phyloP scores from a whole-genome alignment of 805 yeast species.

The Metschnikowia kunwiensis region DNA sequence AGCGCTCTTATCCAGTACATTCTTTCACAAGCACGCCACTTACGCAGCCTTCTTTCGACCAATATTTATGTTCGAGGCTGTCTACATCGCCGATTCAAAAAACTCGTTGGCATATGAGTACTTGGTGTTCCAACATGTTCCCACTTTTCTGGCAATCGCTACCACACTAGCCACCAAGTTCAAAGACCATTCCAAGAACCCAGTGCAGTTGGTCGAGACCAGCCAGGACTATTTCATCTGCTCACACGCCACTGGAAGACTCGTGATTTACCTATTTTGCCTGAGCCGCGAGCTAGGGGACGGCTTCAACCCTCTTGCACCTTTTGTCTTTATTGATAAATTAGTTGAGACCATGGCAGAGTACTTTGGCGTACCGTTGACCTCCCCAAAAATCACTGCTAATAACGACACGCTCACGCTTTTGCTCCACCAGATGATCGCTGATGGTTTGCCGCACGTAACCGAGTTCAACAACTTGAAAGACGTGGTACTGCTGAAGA shows the following conservation, averaged over 20 bases:
- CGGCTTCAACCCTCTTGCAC: conserved; percentile 47
- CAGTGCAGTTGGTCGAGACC: conserved; percentile 27
- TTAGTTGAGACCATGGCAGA: conserved; percentile 52
- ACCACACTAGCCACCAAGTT: conserved; percentile 16
- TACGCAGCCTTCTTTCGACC: too few relatives aligned
- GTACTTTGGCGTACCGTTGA: conserved; percentile 57
- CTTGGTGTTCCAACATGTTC: conserved; percentile 29
- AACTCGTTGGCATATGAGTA: conserved; percentile 37
- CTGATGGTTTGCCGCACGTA: conserved; percentile 68
- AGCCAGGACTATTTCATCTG: conserved; percentile 30
- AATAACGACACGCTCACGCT: conserved; percentile 70
- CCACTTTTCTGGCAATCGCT: conserved; percentile 29
- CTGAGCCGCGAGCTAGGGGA: conserved; percentile 10
- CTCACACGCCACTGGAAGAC: conserved; percentile 21
- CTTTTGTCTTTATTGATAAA: conserved; percentile 50
- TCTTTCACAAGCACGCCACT: too few relatives aligned
- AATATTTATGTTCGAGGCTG: conserved; percentile 36
- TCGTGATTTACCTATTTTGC: conserved; percentile 30
- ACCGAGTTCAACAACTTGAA: conserved; percentile 69
- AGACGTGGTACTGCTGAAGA: conserved; percentile 66
- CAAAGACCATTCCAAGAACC: conserved; percentile 5
- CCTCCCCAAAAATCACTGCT: conserved; percentile 56
- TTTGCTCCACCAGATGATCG: conserved; percentile 73
- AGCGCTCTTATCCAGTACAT: too few relatives aligned
- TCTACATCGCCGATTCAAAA: conserved; percentile 39